These are phyloP conservation scores for Sphagnum magellanicum DNA, from an alignment of 228 moss, liverwort and hornwort genomes.

Conservation along the genomic window DNA sequence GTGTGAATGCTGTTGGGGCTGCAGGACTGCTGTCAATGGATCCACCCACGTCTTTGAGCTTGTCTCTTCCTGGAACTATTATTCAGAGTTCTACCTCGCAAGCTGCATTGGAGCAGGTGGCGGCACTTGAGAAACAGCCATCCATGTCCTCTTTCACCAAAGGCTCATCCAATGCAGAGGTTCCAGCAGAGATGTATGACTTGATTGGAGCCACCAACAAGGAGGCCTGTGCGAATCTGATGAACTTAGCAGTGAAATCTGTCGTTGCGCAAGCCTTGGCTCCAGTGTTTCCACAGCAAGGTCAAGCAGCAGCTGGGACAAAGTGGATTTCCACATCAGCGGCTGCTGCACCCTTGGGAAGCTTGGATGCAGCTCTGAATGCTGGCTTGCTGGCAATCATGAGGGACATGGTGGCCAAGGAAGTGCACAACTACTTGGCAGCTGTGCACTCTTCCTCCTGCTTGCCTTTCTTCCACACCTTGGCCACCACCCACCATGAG, in stretches of 20 bases:
- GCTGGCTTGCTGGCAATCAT: conserved; percentile 39
- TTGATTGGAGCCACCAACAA: too few relatives aligned
- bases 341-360: conserved; percentile 16
- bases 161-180: too few relatives aligned
- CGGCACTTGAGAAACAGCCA: too few relatives aligned
- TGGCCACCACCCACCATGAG: conserved; percentile 27
- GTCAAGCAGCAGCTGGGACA: conserved; percentile 1
- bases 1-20: too few relatives aligned
- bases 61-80: conserved; percentile 5
- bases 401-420: conserved; percentile 55
- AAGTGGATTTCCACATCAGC: neutral
- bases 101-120: neutral
- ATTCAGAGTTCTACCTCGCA: neutral
- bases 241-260: conserved; percentile 36
- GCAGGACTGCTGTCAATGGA: neutral
- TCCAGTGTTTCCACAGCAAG: conserved; percentile 3
- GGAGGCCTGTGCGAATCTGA: conserved; percentile 13
- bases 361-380: conserved; percentile 36
- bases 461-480: conserved; percentile 25
- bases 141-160: too few relatives aligned
- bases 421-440: conserved; percentile 53
- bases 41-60: conserved; percentile 4
- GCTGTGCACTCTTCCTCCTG: conserved; percentile 18
- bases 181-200: too few relatives aligned
- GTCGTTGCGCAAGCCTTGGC: conserved; percentile 39